Conservation (phyloP, 108 stramenopile genomes). For the Mediolabrus comicus region DNA sequence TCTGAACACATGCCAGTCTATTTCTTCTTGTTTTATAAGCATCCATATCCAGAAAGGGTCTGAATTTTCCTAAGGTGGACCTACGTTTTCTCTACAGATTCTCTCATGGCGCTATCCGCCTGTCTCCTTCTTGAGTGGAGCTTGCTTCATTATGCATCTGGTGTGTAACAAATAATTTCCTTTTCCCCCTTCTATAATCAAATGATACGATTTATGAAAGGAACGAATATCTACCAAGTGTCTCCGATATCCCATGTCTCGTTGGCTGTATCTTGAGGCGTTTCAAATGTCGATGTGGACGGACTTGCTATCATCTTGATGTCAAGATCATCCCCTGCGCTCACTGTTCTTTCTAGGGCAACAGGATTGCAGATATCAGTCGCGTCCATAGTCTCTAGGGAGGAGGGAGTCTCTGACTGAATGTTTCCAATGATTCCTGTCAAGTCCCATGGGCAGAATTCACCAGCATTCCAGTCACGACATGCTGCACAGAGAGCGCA, state of each 20-base stretch:
- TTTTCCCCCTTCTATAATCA: not conserved
- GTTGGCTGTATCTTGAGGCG: not conserved
- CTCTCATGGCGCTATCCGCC: not conserved
- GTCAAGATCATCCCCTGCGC: not conserved
- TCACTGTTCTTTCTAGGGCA: not conserved
- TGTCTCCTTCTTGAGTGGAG: not conserved
- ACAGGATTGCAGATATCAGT: not conserved
- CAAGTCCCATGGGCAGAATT: conserved; percentile 50
- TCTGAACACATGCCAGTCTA: not conserved
- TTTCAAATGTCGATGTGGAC: not conserved
- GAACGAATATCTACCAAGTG: not conserved
- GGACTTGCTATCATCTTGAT: not conserved
- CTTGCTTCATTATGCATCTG: not conserved
- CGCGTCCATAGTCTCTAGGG: not conserved
- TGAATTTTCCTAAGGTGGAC: too few species aligned
- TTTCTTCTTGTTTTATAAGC: not conserved
- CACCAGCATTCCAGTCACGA: conserved; percentile 46
- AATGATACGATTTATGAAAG: not conserved
- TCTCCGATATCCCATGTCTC: not conserved
- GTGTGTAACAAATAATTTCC: not conserved
- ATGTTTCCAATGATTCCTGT: not conserved
- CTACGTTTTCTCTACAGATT: not conserved
- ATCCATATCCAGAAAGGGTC: not conserved
- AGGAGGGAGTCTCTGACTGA: not conserved
- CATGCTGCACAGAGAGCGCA: conserved; percentile 46